Conservation (phyloP, 164 flowering plant species). For the Stephania yunnanensis region DNA sequence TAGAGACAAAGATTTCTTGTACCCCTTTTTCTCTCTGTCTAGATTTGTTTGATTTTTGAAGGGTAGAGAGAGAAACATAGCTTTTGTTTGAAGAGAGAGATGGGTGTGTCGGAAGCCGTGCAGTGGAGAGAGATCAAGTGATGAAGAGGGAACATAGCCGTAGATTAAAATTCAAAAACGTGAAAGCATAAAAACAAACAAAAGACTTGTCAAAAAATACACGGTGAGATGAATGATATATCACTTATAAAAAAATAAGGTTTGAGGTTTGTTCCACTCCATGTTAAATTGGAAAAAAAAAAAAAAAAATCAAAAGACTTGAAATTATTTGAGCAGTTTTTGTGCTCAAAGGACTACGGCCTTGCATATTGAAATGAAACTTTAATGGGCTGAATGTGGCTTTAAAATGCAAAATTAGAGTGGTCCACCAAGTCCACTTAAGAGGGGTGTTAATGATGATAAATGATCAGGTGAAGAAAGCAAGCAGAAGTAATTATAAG, state of each 20-base stretch:
- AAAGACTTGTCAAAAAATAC: background rate
- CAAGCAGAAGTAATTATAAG: background rate
- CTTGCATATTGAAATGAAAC: background rate
- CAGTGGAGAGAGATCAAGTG: background rate
- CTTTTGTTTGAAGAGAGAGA: slow-evolving; percentile 2
- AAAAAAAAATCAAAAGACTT: background rate
- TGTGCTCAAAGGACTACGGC: background rate
- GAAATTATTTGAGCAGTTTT: background rate
- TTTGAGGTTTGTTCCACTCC: no score
- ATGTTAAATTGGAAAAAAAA: background rate
- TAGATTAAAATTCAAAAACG: background rate
- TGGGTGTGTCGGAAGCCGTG: slow-evolving; percentile 1
- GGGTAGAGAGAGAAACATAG: background rate
- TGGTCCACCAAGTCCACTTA: background rate
- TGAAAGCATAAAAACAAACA: background rate
- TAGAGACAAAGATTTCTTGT: background rate
- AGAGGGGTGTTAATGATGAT: background rate
- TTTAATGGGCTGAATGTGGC: background rate
- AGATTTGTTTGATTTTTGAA: background rate
- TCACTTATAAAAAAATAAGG: no score
- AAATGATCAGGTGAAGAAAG: background rate
- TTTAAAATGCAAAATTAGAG: background rate
- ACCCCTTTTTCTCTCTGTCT: background rate
- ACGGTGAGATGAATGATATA: no score
- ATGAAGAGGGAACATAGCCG: slow-evolving; percentile 3